phyloP scores from a whole-genome alignment of 2,329 filamentous ascomycete genomes.

The Paracamarosporium sp. region DNA sequence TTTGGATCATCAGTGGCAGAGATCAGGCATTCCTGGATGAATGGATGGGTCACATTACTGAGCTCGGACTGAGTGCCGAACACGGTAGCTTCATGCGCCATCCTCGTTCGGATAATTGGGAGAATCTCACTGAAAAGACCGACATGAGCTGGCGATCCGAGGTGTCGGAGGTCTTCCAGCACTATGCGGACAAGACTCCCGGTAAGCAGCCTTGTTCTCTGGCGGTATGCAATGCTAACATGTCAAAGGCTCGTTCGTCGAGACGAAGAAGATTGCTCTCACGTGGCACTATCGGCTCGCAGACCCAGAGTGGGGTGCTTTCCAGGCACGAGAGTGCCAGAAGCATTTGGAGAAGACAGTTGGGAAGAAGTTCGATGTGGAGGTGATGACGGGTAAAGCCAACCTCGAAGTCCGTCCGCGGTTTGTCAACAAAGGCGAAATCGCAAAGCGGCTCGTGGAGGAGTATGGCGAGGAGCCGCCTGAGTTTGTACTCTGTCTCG shows the following conservation, averaged over 20 bases:
- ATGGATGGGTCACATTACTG: conserved; percentile 88
- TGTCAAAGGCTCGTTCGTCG: conserved; percentile 79
- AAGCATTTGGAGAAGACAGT: conserved; percentile 81
- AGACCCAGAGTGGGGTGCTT: conserved; percentile 82
- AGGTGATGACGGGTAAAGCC: conserved; percentile 96
- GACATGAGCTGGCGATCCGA: conserved; percentile 94
- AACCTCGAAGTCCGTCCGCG: conserved; percentile 96
- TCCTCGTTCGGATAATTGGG: conserved; percentile 79
- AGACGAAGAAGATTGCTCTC: conserved; percentile 90
- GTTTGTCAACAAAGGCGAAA: conserved; percentile 98
- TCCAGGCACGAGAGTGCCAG: conserved; percentile 81
- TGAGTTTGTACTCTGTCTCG: conserved; percentile 88
- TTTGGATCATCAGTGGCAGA: conserved; percentile 98
- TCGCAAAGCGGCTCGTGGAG: conserved; percentile 80
- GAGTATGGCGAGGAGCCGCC: conserved; percentile 70
- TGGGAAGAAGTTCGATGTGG: conserved; percentile 82
- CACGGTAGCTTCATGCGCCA: conserved; percentile 94
- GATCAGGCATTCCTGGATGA: conserved; percentile 91
- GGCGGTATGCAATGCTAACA: conserved; percentile 21
- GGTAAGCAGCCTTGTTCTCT: conserved; percentile 59
- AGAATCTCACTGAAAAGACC: conserved; percentile 83
- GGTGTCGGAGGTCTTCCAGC: conserved; percentile 82
- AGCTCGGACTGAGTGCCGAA: conserved; percentile 93
- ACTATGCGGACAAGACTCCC: conserved; percentile 85
- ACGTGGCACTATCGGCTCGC: conserved; percentile 97